Evolutionary conservation across 2,329 filamentous ascomycete species (phyloP).

Genomic region (Chrysosporium keratinophilum): DNA sequence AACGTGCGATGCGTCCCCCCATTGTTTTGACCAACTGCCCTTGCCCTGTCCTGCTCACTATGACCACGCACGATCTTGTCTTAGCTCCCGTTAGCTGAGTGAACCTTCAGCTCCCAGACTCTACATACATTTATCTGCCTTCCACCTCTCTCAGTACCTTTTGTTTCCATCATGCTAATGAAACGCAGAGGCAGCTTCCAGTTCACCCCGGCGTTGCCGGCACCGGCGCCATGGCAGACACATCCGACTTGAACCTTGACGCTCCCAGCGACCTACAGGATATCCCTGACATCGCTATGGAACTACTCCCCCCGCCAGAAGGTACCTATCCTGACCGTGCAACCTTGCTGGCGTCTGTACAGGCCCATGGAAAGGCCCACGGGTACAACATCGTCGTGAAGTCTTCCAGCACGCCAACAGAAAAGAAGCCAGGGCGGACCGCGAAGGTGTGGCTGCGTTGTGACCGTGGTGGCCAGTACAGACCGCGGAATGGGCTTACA

Average conservation of each 20-base stretch:
- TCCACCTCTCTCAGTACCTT: background rate
- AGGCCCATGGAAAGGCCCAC: conserved; percentile 34
- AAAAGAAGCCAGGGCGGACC: conserved; percentile 37
- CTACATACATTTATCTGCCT: background rate
- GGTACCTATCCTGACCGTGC: conserved; percentile 37
- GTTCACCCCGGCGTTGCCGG: conserved; percentile 6
- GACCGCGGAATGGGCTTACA: conserved; percentile 36
- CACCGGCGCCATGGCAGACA: conserved; percentile 31
- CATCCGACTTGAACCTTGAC: conserved; percentile 36
- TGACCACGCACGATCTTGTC: conserved; percentile 7
- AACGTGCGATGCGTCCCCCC: background rate
- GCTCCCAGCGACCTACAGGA: conserved; percentile 38
- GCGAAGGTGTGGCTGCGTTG: conserved; percentile 38
- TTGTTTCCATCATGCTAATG: conserved; percentile 9
- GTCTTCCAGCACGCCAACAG: conserved; percentile 37
- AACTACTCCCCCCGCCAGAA: conserved; percentile 34
- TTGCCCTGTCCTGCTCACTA: background rate
- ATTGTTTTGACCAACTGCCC: conserved; percentile 8
- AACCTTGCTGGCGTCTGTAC: conserved; percentile 32
- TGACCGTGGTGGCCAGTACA: conserved; percentile 37
- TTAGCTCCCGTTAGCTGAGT: conserved; percentile 5
- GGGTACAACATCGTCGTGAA: conserved; percentile 39
- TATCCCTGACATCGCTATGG: conserved; percentile 36
- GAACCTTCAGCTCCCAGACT: background rate
- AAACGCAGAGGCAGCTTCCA: background rate